Percentiles rank a stretch among this genome's conserved stretches.
These are phyloP conservation scores for Aspergillus carbonarius DNA, from an alignment of 2,329 filamentous ascomycete species.

Conservation along the genomic window DNA sequence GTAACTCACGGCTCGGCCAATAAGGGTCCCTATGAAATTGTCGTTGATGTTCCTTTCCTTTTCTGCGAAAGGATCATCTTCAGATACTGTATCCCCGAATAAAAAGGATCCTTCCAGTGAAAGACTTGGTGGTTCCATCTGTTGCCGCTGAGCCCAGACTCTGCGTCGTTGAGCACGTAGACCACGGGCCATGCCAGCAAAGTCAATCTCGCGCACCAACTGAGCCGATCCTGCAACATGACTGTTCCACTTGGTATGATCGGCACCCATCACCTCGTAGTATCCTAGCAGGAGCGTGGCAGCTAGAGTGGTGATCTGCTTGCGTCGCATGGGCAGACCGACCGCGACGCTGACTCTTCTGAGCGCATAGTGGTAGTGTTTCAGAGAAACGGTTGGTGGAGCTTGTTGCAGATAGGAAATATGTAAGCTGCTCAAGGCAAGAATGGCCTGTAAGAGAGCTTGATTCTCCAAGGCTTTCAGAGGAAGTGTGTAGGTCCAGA, in stretches of 20 bases:
- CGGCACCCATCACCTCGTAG: slow-evolving; percentile 92
- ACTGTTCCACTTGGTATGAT: slow-evolving; percentile 94
- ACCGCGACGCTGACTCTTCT: slow-evolving; percentile 76
- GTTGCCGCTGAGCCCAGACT: slow-evolving; percentile 35
- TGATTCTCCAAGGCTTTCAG: slow-evolving; percentile 79
- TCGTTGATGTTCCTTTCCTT: slow-evolving; percentile 54
- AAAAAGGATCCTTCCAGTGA: slow-evolving; percentile 19
- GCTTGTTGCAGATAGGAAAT: slow-evolving; percentile 77
- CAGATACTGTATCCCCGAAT: slow-evolving; percentile 37
- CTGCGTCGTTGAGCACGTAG: slow-evolving; percentile 65
- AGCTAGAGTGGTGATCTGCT: slow-evolving; percentile 78
- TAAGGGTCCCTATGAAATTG: slow-evolving; percentile 56
- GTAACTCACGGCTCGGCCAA: slow-evolving; percentile 59
- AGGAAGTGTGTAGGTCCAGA: slow-evolving; percentile 76
- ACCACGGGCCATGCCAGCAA: slow-evolving; percentile 68
- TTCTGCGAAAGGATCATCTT: slow-evolving; percentile 45
- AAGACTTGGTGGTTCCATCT: slow-evolving; percentile 21
- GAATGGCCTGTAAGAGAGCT: slow-evolving; percentile 85
- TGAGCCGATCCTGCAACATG: slow-evolving; percentile 83
- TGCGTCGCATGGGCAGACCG: slow-evolving; percentile 64
- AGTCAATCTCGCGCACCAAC: slow-evolving; percentile 79
- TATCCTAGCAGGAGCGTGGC: slow-evolving; percentile 83
- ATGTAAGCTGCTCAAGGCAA: slow-evolving; percentile 82
- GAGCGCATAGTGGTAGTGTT: slow-evolving; percentile 86
- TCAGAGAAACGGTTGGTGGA: slow-evolving; percentile 75